A percentile compares a stretch with the other conserved stretches of the same genome.
Conservation (phyloP, 768 basidiomycete species). For the Auricularia cornea region DNA sequence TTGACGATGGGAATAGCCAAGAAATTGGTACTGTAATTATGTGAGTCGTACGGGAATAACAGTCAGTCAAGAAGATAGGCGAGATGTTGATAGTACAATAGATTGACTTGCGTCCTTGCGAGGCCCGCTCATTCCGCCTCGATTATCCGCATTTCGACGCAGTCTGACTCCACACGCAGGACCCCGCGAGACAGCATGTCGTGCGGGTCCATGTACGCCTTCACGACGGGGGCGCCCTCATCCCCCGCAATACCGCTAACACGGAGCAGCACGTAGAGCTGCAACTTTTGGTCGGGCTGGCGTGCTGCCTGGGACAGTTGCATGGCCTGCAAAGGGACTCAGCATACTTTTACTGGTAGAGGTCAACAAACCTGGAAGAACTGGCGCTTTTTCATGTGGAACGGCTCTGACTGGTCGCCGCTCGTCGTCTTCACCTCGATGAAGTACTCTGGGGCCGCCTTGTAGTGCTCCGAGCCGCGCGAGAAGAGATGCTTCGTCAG, state of each 20-base stretch:
- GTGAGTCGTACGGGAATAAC: too few species aligned
- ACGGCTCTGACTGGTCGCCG: constrained; percentile 11
- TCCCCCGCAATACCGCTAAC: not conserved
- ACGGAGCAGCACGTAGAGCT: not conserved
- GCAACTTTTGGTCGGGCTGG: not conserved
- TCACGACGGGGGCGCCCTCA: not conserved
- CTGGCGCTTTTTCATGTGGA: constrained; percentile 18
- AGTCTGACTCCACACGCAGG: not conserved
- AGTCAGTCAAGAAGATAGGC: too few species aligned
- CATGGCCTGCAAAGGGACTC: not conserved
- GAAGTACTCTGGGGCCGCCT: constrained; percentile 18
- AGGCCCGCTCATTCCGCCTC: not conserved
- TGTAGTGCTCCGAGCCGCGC: constrained; percentile 10
- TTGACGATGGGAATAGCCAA: too few species aligned
- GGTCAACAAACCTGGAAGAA: constrained; percentile 17
- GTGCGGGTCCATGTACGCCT: not conserved
- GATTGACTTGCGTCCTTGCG: too few species aligned
- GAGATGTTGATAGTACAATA: too few species aligned
- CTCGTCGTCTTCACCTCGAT: constrained; percentile 23
- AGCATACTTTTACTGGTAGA: too few species aligned
- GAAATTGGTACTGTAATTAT: too few species aligned
- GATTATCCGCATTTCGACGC: not conserved
- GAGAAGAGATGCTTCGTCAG: constrained; percentile 14
- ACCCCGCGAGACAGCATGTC: not conserved
- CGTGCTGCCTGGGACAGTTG: not conserved